These are phyloP conservation scores for Letharia lupina DNA, from an alignment of 495 filamentous ascomycete species.

Conservation along the genomic window DNA sequence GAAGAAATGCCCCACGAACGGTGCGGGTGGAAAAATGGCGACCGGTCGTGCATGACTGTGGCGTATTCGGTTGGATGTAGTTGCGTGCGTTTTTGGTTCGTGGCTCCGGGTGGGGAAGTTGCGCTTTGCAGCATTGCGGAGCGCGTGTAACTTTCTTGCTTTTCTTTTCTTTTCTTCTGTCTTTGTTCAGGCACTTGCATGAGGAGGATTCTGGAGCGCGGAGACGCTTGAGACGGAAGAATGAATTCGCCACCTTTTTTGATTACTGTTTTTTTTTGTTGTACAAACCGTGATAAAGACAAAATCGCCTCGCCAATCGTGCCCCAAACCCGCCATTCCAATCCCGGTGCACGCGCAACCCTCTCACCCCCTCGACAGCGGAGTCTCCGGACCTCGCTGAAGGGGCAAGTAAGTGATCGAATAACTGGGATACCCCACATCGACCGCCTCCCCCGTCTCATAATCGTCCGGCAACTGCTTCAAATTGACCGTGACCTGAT, in stretches of 20 bases:
- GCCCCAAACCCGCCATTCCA: no score
- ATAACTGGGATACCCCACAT: slow-evolving; percentile 1
- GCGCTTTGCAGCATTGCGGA: no score
- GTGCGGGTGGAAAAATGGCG: no score
- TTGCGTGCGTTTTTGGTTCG: no score
- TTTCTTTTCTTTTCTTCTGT: no score
- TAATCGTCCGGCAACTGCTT: neutral
- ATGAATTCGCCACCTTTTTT: neutral
- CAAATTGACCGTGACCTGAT: slow-evolving; percentile 6
- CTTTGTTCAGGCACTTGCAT: no score
- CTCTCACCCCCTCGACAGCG: neutral
- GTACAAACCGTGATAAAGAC: neutral
- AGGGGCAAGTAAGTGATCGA: neutral
- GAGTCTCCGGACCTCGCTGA: neutral
- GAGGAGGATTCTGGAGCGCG: neutral
- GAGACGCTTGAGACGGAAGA: neutral
- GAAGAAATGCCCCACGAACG: no score
- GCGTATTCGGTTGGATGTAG: no score
- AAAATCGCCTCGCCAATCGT: neutral
- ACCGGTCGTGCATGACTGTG: no score
- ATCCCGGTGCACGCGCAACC: neutral
- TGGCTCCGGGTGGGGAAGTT: no score
- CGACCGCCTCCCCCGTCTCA: neutral
- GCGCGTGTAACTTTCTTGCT: no score
- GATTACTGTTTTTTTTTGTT: no score